A percentile compares a stretch with the other conserved stretches of the same genome.
phyloP scores from a whole-genome alignment of 306 rosid species.

The Sechiopsis laciniata region DNA sequence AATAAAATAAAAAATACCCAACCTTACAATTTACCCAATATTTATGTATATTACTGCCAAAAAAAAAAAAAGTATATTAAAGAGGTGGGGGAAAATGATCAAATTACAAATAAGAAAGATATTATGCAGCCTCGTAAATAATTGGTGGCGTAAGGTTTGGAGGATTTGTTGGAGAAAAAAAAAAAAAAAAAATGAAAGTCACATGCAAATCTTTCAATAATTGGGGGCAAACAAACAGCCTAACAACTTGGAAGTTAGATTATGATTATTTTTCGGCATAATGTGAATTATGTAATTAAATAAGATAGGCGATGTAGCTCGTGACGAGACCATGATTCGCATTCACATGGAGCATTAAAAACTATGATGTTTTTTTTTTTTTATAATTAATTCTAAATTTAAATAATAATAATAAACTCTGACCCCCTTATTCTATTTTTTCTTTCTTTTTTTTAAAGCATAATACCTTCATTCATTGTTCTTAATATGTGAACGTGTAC shows the following conservation, averaged over 20 bases:
- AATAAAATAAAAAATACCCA: too few species aligned
- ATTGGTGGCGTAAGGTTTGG: neutral
- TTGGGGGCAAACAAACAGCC: neutral
- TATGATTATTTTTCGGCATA: neutral
- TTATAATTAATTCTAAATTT: too few species aligned
- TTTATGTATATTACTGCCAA: too few species aligned
- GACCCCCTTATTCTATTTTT: too few species aligned
- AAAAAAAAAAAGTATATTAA: too few species aligned
- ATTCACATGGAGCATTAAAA: neutral
- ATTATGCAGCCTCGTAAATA: neutral
- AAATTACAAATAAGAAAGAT: too few species aligned
- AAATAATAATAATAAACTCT: too few species aligned
- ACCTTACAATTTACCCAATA: too few species aligned
- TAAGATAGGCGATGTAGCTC: neutral
- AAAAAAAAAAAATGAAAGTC: neutral
- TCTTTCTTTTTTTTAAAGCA: too few species aligned
- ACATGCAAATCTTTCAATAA: constrained; percentile 1
- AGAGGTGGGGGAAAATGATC: too few species aligned
- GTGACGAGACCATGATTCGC: neutral
- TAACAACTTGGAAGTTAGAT: neutral
- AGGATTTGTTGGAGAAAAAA: neutral
- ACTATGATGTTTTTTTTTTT: neutral
- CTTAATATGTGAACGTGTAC: too few species aligned
- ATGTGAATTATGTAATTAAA: neutral
- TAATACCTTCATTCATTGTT: too few species aligned